Percentiles rank a stretch among this genome's conserved stretches.
Conservation (phyloP, 257 asterid species). For the Nicotiana paniculata region DNA sequence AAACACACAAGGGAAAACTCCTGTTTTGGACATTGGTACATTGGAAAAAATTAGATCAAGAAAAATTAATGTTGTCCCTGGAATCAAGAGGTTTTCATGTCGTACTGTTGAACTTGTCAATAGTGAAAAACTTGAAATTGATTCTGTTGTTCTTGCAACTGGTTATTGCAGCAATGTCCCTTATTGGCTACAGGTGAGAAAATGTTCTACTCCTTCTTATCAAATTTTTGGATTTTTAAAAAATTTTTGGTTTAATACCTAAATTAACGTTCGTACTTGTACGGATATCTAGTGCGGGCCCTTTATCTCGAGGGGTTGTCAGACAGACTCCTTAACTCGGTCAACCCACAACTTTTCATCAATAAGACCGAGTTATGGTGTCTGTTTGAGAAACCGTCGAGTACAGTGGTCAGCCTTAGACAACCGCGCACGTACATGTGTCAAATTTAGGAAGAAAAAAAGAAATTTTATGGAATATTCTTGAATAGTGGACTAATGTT, state of each 20-base stretch:
- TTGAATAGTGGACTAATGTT: background rate
- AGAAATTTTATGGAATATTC: background rate
- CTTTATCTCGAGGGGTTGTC: background rate
- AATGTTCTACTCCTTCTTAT: background rate
- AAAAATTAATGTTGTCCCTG: conserved; percentile 16
- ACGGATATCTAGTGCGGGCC: background rate
- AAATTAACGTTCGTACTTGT: background rate
- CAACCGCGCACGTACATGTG: accelerated
- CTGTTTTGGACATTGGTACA: conserved; percentile 28
- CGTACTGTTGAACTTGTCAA: conserved; percentile 8
- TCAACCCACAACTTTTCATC: background rate
- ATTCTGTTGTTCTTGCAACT: conserved; percentile 18
- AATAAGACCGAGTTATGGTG: background rate
- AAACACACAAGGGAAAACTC: conserved; percentile 22
- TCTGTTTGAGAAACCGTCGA: background rate
- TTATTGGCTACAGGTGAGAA: conserved; percentile 16
- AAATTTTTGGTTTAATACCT: background rate
- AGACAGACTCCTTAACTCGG: background rate
- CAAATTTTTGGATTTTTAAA: background rate
- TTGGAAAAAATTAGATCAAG: conserved; percentile 24
- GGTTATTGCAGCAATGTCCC: conserved; percentile 20
- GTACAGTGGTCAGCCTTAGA: background rate
- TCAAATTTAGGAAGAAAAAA: background rate
- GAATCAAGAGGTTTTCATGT: conserved; percentile 12
- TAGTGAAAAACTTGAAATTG: conserved; percentile 5